phyloP scores from a whole-genome alignment of 1,284 basidiomycete species.

The Leccinum solheimii region DNA sequence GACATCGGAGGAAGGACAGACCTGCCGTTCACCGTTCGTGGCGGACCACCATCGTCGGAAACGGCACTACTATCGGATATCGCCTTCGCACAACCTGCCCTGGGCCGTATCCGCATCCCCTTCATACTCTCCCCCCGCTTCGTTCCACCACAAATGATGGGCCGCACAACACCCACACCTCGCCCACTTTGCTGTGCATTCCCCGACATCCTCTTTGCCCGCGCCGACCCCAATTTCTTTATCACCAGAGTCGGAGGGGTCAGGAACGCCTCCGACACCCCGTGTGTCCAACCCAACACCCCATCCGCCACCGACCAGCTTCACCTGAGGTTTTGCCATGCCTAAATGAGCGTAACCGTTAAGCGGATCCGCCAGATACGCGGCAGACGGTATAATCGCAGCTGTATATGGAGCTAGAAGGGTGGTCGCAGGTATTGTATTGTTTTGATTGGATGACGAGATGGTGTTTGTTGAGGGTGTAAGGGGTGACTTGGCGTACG shows the following conservation, averaged over 20 bases:
- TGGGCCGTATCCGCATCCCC: conserved; percentile 19
- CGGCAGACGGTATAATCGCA: conserved; percentile 57
- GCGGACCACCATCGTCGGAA: background rate
- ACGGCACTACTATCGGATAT: conserved; percentile 2
- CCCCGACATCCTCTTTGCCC: conserved; percentile 9
- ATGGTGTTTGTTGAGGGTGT: conserved; percentile 34
- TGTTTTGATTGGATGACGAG: conserved; percentile 38
- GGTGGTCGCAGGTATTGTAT: conserved; percentile 46
- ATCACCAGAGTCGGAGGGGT: conserved; percentile 6
- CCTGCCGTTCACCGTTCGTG: conserved; percentile 14
- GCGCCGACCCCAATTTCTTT: background rate
- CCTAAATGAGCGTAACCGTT: conserved; percentile 73
- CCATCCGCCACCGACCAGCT: conserved; percentile 78
- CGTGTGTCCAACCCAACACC: conserved; percentile 83
- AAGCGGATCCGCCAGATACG: conserved; percentile 64
- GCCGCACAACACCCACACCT: conserved; percentile 85
- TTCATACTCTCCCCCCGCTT: conserved; percentile 19
- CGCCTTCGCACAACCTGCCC: conserved; percentile 21
- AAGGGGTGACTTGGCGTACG: conserved; percentile 39
- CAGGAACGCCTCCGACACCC: conserved; percentile 57
- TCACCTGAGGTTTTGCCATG: conserved; percentile 77
- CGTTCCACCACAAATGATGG: conserved; percentile 58
- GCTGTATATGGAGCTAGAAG: conserved; percentile 60
- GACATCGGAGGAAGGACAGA: conserved; percentile 10
- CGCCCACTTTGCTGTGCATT: conserved; percentile 67